Conservation (phyloP, 2,329 filamentous ascomycete genomes). For the Cordyceps cateniannulata region DNA sequence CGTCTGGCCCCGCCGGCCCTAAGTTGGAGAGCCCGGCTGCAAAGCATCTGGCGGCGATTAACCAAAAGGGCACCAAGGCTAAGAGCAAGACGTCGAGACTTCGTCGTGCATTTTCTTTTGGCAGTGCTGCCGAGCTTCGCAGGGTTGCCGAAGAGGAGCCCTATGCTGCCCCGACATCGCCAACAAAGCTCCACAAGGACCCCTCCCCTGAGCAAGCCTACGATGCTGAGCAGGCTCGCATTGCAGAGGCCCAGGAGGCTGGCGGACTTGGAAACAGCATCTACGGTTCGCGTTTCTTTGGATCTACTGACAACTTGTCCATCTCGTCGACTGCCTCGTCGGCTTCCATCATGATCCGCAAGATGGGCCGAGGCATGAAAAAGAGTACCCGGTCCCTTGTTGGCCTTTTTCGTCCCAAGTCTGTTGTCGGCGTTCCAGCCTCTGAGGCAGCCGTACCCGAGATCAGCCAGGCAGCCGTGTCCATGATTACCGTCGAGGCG, state of each 20-base stretch:
- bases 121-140: constrained; percentile 84
- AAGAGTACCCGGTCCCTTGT: constrained; percentile 86
- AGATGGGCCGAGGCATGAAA: constrained; percentile 99
- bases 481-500: constrained; percentile 73
- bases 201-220: constrained; percentile 57
- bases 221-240: constrained; percentile 84
- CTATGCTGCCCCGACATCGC: constrained; percentile 24
- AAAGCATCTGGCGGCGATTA: constrained; percentile 80
- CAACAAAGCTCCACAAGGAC: constrained; percentile 59
- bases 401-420: constrained; percentile 92
- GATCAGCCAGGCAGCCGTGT: constrained; percentile 75
- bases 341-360: constrained; percentile 88
- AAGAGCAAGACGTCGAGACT: constrained; percentile 84
- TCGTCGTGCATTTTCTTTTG: constrained; percentile 90
- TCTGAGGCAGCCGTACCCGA: constrained; percentile 61
- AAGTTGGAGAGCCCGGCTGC: constrained; percentile 63
- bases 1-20: constrained; percentile 27
- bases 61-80: constrained; percentile 68
- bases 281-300: constrained; percentile 82
- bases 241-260: constrained; percentile 88
- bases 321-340: constrained; percentile 87
- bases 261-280: constrained; percentile 88
- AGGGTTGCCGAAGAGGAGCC: constrained; percentile 60
- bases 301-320: constrained; percentile 91
- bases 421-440: constrained; percentile 69